Evolutionary conservation across 2,329 filamentous ascomycete genomes (phyloP).

Genomic region (Fusarium abutilonis): DNA sequence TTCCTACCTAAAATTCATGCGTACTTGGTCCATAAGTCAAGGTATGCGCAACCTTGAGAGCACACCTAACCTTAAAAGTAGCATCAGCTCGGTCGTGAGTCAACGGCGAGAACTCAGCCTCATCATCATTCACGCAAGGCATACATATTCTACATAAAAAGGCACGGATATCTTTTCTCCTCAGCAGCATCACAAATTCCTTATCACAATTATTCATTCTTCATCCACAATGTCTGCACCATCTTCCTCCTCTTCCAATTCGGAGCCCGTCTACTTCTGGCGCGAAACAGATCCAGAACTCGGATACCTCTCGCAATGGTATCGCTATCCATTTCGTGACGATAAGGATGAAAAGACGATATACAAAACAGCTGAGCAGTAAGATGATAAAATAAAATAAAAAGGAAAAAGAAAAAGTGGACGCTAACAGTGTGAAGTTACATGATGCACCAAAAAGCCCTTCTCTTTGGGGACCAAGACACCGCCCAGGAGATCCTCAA

Average conservation of each 20-base stretch:
- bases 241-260: constrained; percentile 4
- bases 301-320: constrained; percentile 73
- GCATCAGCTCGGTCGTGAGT: constrained; percentile 28
- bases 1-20: too few relatives aligned
- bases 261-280: constrained; percentile 58
- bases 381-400: too few relatives aligned
- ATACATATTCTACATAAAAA: neutral
- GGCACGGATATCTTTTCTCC: neutral
- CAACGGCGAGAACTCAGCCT: constrained; percentile 39
- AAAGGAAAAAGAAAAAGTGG: too few relatives aligned
- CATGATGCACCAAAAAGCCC: constrained; percentile 66
- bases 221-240: constrained; percentile 14
- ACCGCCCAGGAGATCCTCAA: constrained; percentile 60
- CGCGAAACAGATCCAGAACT: constrained; percentile 56
- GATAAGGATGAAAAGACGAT: constrained; percentile 49
- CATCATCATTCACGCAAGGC: constrained; percentile 9
- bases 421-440: constrained; percentile 50
- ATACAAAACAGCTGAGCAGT: constrained; percentile 65
- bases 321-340: constrained; percentile 59
- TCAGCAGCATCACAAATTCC: neutral
- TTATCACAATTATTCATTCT: too few relatives aligned
- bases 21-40: too few relatives aligned
- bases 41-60: too few relatives aligned
- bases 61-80: neutral
- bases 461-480: constrained; percentile 58